These are phyloP conservation scores for Miscanthus lutarioriparius DNA, from an alignment of 176 grass and related monocot species.

Conservation along the genomic window DNA sequence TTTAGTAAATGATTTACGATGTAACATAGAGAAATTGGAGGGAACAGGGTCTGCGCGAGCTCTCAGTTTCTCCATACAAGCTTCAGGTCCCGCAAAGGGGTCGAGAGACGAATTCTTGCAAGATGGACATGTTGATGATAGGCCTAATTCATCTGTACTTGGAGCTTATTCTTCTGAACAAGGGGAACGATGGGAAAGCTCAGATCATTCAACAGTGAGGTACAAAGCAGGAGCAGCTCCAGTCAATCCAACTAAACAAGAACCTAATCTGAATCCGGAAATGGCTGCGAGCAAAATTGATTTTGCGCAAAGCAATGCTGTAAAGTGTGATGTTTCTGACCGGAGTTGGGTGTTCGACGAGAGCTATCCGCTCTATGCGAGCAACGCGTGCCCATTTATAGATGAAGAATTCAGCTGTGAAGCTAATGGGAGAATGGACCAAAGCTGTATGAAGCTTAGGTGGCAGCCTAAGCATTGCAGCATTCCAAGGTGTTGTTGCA, in stretches of 20 bases:
- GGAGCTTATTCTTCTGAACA: conserved; percentile 16
- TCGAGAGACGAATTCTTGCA: conserved; percentile 8
- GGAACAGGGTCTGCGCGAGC: not conserved
- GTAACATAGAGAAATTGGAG: conserved; percentile 36
- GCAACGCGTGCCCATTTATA: conserved; percentile 76
- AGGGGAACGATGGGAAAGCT: not conserved
- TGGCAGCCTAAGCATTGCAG: conserved; percentile 79
- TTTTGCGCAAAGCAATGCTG: not conserved
- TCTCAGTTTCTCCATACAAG: conserved; percentile 27
- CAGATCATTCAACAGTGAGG: conserved; percentile 10
- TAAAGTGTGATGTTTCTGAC: conserved; percentile 57
- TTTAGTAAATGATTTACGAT: too few relatives aligned
- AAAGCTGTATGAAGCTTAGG: conserved; percentile 69
- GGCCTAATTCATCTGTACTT: conserved; percentile 19
- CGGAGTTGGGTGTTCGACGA: conserved; percentile 90
- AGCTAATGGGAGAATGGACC: conserved; percentile 75
- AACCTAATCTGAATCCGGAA: not conserved
- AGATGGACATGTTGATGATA: not conserved
- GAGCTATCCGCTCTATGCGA: conserved; percentile 74
- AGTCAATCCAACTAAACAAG: conserved; percentile 14
- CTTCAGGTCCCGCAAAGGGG: conserved; percentile 18
- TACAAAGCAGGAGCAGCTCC: conserved; percentile 8
- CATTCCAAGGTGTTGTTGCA: conserved; percentile 60
- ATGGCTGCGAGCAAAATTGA: not conserved
- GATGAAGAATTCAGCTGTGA: conserved; percentile 91